Conservation (phyloP, 1,139 yeast genomes). For the Starmera stellimalicola region DNA sequence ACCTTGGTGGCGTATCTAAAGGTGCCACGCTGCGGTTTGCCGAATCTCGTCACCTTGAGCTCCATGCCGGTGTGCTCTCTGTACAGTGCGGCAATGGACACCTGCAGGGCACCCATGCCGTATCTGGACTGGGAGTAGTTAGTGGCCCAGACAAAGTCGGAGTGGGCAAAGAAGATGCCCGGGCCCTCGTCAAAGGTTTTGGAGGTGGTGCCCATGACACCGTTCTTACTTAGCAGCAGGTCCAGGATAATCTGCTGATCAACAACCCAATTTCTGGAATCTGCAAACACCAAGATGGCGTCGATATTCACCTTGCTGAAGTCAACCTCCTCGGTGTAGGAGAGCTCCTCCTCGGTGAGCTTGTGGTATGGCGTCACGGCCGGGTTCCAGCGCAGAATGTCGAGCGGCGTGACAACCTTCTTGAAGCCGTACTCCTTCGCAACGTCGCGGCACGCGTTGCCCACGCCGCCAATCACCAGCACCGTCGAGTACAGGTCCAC, state of each 20-base stretch:
- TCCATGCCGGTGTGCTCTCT: slow-evolving; percentile 76
- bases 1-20: slow-evolving; percentile 74
- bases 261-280: slow-evolving; percentile 83
- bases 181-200: slow-evolving; percentile 71
- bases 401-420: slow-evolving; percentile 70
- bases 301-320: slow-evolving; percentile 56
- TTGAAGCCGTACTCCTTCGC: slow-evolving; percentile 72
- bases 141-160: slow-evolving; percentile 86
- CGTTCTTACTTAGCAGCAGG: slow-evolving; percentile 60
- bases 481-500: slow-evolving; percentile 59
- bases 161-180: slow-evolving; percentile 74
- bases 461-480: slow-evolving; percentile 77
- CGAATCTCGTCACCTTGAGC: slow-evolving; percentile 67
- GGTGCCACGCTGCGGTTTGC: slow-evolving; percentile 81
- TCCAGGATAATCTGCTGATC: slow-evolving; percentile 83
- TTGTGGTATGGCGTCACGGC: slow-evolving; percentile 75
- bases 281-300: slow-evolving; percentile 73
- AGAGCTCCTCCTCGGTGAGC: slow-evolving; percentile 59
- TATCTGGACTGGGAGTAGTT: slow-evolving; percentile 70
- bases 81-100: slow-evolving; percentile 72
- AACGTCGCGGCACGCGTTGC: slow-evolving; percentile 71
- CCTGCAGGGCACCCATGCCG: slow-evolving; percentile 88
- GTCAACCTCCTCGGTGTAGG: slow-evolving; percentile 49
- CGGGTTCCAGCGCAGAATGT: slow-evolving; percentile 78
- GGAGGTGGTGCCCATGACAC: slow-evolving; percentile 74